These are phyloP conservation scores for Ogataea siamensis DNA, from an alignment of 805 yeast species.

Conservation along the genomic window DNA sequence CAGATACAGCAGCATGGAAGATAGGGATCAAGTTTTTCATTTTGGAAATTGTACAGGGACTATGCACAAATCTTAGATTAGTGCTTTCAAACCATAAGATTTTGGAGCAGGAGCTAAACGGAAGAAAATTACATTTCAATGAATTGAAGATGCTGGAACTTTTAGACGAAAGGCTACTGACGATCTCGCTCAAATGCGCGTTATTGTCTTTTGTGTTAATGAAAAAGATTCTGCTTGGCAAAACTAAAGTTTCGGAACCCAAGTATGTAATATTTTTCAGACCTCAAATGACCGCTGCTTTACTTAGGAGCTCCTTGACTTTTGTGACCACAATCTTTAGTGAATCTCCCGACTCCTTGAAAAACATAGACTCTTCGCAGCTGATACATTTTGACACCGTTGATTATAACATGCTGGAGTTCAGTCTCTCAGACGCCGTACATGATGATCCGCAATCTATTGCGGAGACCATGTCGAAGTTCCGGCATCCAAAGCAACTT, in stretches of 20 bases:
- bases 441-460: background rate
- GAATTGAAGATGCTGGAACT: slow-evolving; percentile 7
- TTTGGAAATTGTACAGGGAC: slow-evolving; percentile 10
- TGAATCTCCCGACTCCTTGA: background rate
- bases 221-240: slow-evolving; percentile 5
- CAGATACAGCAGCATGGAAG: slow-evolving; percentile 9
- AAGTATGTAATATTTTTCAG: slow-evolving; percentile 12
- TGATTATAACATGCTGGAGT: background rate
- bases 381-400: background rate
- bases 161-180: background rate
- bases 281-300: slow-evolving; percentile 3
- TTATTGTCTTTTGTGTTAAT: slow-evolving; percentile 4
- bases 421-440: slow-evolving; percentile 1
- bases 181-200: slow-evolving; percentile 3
- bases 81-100: slow-evolving; percentile 4
- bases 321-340: slow-evolving; percentile 3
- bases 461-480: slow-evolving; percentile 2
- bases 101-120: slow-evolving; percentile 6
- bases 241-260: slow-evolving; percentile 7
- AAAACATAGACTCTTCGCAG: background rate
- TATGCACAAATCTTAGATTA: slow-evolving; percentile 4
- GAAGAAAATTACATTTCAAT: slow-evolving; percentile 2
- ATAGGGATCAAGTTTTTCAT: slow-evolving; percentile 6
- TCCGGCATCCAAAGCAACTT: slow-evolving; percentile 15
- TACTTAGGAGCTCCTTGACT: slow-evolving; percentile 5